Evolutionary conservation across 495 filamentous ascomycete genomes (phyloP).

Genomic region (Penicillium goetzii): DNA sequence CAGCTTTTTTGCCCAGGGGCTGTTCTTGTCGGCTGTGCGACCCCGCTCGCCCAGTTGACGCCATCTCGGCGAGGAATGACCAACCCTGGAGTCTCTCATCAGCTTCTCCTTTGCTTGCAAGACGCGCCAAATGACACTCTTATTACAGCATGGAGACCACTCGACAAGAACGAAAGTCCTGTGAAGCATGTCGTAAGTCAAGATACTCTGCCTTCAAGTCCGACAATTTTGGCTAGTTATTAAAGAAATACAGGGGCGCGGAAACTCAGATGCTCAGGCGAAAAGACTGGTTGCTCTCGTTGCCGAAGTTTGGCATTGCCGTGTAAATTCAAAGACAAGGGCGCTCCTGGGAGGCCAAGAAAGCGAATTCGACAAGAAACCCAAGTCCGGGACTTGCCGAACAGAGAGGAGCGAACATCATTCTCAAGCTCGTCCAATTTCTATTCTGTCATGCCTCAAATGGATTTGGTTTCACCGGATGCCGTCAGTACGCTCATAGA

Average conservation of each 20-base stretch:
- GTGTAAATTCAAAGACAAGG: conserved; percentile 36
- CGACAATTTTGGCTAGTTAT: background rate
- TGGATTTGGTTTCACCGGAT: background rate
- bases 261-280: conserved; percentile 36
- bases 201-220: background rate
- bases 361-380: conserved; percentile 25
- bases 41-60: conserved; percentile 29
- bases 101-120: background rate
- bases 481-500: conserved; percentile 13
- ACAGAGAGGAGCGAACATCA: conserved; percentile 7
- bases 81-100: conserved; percentile 14
- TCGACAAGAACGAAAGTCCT: conserved; percentile 31
- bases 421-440: conserved; percentile 20
- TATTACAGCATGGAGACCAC: conserved; percentile 24
- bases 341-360: conserved; percentile 31
- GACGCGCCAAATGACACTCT: background rate
- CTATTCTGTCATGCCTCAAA: conserved; percentile 8
- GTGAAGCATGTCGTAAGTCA: conserved; percentile 27
- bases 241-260: conserved; percentile 21
- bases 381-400: background rate
- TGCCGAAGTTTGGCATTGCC: conserved; percentile 23
- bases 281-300: conserved; percentile 33
- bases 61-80: conserved; percentile 27
- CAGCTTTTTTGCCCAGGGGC: background rate
- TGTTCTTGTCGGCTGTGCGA: conserved; percentile 5